phyloP scores from a whole-genome alignment of 495 filamentous ascomycete genomes.

The Aspergillus nanangensis region DNA sequence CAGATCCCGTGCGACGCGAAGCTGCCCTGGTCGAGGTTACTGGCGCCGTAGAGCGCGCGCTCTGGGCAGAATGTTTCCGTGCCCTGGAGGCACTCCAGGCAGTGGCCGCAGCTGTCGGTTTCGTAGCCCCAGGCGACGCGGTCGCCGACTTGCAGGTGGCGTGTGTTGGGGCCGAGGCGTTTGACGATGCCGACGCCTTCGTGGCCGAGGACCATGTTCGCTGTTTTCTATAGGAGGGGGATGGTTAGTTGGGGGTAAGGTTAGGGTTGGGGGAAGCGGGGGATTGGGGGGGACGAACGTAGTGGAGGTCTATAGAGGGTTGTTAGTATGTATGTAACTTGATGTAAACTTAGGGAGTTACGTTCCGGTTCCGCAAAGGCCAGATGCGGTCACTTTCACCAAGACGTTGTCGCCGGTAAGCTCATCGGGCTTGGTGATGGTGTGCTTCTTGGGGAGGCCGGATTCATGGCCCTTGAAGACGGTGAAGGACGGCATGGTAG shows the following conservation, averaged over 20 bases:
- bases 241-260: not conserved
- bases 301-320: slow-evolving; percentile 5
- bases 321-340: not conserved
- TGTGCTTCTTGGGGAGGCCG: slow-evolving; percentile 7
- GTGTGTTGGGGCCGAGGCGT: slow-evolving; percentile 3
- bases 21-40: slow-evolving; percentile 8
- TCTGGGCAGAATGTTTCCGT: slow-evolving; percentile 6
- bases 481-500: slow-evolving; percentile 10
- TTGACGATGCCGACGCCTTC: slow-evolving; percentile 17
- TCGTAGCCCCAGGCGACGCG: slow-evolving; percentile 18
- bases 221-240: not conserved
- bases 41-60: slow-evolving; percentile 5
- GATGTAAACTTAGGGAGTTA: not conserved
- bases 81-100: slow-evolving; percentile 7
- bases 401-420: slow-evolving; percentile 11
- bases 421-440: slow-evolving; percentile 9
- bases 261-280: not conserved
- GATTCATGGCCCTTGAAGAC: slow-evolving; percentile 12
- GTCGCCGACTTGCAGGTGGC: slow-evolving; percentile 10
- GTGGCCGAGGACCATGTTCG: slow-evolving; percentile 14
- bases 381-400: slow-evolving; percentile 12
- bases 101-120: slow-evolving; percentile 11
- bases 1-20: slow-evolving; percentile 12
- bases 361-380: slow-evolving; percentile 13
- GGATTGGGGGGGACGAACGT: not conserved